Base-by-base conservation (phyloP, 179 eudicot species). In the Camellia oleifera region DNA sequence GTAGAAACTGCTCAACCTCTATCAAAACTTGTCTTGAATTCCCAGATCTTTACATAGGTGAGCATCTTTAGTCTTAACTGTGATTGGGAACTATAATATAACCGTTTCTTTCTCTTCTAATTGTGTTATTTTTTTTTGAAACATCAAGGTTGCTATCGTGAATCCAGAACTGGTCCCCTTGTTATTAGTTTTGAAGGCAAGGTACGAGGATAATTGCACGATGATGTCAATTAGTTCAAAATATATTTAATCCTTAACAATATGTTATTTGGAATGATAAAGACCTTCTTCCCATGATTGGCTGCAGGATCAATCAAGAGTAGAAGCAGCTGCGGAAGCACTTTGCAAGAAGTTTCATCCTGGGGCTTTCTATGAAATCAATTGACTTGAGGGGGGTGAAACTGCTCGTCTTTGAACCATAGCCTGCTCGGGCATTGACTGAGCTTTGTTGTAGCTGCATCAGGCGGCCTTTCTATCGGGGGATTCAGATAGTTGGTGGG, bases 111-210 rank as follows among this genome's bases (percentile, higher is more conserved):
- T 64, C 72, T 53, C 72, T 23, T 67, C 77, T 76, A 61, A 75
- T 82, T 42, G 12, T 68, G 54, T 6, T 23, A 12, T 56, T 77
- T 76, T 53, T 32, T 32, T 69, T 77, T 83, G 76, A 69, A 44
- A 69, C 40, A 77, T 83, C 46, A 79, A 97, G 99, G 99, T 45
- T 92, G 92, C 81, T 85, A 92, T 81, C 97, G 99, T 48, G 87
- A 88, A 81, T 87, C 97, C 65, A 90, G 99, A 81, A 82, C 46
- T 26, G 97, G 93, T 2, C 81, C 93, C 26, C 94, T 97, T 50
- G 83, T 94, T 10, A 91, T 97, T 45, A 86, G 86, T 70, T 77
- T 97, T 18, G 85, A 89, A 88, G 97, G 99, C 71, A 97, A 94
- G 98, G 99, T 97, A 89, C 1, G 20, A 18, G 73, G 65, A 74